A percentile compares a stretch with the other conserved stretches of the same genome.
These are phyloP conservation scores for Ceratocystis cubensis DNA, from an alignment of 2,329 filamentous ascomycete species.

Conservation along the genomic window DNA sequence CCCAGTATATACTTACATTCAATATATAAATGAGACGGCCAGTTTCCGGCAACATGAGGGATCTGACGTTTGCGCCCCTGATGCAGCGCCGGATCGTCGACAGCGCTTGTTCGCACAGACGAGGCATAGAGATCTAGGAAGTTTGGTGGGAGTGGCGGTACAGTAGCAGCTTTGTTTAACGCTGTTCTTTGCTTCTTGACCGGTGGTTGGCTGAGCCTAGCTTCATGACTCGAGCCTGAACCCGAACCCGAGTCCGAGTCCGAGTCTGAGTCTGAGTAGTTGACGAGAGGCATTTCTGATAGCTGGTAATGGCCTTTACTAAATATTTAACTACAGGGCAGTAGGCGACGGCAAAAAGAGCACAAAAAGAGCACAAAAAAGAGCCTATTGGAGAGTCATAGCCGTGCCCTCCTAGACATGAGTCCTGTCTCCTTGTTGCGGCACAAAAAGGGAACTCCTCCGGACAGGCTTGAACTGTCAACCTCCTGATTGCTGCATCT, in stretches of 20 bases:
- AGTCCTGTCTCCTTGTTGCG: not conserved
- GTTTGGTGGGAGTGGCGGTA: slow-evolving; percentile 59
- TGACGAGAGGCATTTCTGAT: slow-evolving; percentile 43
- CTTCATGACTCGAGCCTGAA: slow-evolving; percentile 4
- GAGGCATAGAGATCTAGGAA: slow-evolving; percentile 89
- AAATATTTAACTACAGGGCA: not conserved
- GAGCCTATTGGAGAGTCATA: no score
- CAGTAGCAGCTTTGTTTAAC: not conserved
- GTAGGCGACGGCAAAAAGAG: not conserved
- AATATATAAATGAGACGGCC: slow-evolving; percentile 84
- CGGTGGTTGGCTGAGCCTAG: slow-evolving; percentile 10
- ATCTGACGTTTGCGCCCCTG: slow-evolving; percentile 69
- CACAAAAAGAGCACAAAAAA: not conserved
- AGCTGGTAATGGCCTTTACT: not conserved
- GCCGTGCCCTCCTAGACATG: not conserved
- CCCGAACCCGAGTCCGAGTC: not conserved
- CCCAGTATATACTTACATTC: slow-evolving; percentile 56
- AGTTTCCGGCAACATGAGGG: slow-evolving; percentile 78
- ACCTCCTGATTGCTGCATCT: slow-evolving; percentile 20
- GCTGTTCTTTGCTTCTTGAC: slow-evolving; percentile 16
- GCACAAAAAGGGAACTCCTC: slow-evolving; percentile 15
- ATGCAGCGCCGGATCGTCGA: slow-evolving; percentile 74
- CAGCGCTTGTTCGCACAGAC: slow-evolving; percentile 60
- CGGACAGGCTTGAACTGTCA: slow-evolving; percentile 22
- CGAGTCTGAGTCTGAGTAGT: slow-evolving; percentile 36